A percentile compares a stretch with the other conserved stretches of the same genome.
These are phyloP conservation scores for Pisolithus albus DNA, from an alignment of 768 basidiomycete genomes.

Conservation along the genomic window DNA sequence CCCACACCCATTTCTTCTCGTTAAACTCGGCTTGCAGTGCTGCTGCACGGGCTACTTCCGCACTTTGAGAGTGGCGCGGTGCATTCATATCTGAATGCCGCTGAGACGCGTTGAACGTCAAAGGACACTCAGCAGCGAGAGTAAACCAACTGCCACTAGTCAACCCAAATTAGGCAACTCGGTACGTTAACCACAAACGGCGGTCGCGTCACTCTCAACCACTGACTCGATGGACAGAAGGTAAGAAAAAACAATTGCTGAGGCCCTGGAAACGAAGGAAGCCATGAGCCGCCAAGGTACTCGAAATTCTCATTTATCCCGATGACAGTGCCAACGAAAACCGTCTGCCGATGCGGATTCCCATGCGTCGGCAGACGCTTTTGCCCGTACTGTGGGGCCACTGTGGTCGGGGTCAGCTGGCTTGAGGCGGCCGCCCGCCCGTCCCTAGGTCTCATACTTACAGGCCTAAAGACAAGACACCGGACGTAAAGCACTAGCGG, in stretches of 20 bases:
- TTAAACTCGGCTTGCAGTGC: constrained; percentile 94
- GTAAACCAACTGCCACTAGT: background rate
- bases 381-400: no score
- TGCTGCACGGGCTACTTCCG: constrained; percentile 75
- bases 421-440: no score
- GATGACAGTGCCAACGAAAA: no score
- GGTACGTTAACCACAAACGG: no score
- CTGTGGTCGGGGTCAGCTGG: no score
- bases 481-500: no score
- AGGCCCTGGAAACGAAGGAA: background rate
- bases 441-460: background rate
- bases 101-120: background rate
- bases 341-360: background rate
- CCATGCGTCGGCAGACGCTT: no score
- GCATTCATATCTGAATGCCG: constrained; percentile 36
- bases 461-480: background rate
- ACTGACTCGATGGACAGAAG: no score
- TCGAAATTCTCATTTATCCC: background rate
- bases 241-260: no score
- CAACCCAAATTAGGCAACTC: background rate
- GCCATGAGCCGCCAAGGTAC: no score
- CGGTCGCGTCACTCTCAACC: background rate
- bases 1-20: constrained; percentile 99
- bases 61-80: constrained; percentile 43
- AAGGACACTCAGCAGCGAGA: background rate